Conservation (phyloP, 805 yeast species). For the Saturnispora sekii region DNA sequence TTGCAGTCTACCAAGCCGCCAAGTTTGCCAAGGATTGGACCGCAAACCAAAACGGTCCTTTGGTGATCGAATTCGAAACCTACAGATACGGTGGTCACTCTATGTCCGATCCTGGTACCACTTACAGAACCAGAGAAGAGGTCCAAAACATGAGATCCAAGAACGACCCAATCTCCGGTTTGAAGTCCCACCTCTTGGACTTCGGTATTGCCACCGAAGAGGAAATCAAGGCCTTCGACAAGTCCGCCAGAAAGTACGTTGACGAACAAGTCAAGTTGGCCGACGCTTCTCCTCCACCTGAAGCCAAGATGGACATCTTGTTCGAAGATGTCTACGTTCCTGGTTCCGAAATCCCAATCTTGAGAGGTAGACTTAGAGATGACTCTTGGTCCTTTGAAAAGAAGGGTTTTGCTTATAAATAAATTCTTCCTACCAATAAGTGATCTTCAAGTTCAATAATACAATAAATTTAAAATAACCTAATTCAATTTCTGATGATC, state of each 20-base stretch:
- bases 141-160: slow-evolving; percentile 98
- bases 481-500: slow-evolving; percentile 18
- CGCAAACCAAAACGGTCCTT: slow-evolving; percentile 87
- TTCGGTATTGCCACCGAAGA: slow-evolving; percentile 84
- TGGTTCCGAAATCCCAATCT: slow-evolving; percentile 84
- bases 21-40: slow-evolving; percentile 97
- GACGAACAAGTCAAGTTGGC: slow-evolving; percentile 93
- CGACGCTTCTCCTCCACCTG: slow-evolving; percentile 90
- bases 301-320: slow-evolving; percentile 86
- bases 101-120: slow-evolving; percentile 99
- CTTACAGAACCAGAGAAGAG: slow-evolving; percentile 99
- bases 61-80: slow-evolving; percentile 94
- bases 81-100: slow-evolving; percentile 99
- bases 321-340: slow-evolving; percentile 95
- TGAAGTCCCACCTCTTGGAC: slow-evolving; percentile 78
- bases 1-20: slow-evolving; percentile 93
- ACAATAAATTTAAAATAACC: not conserved
- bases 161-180: slow-evolving; percentile 96
- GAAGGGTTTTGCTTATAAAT: slow-evolving; percentile 32
- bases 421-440: slow-evolving; percentile 8
- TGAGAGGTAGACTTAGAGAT: slow-evolving; percentile 94
- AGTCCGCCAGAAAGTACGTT: slow-evolving; percentile 91
- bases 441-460: not conserved
- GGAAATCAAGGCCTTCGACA: slow-evolving; percentile 89
- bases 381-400: slow-evolving; percentile 66